A percentile compares a stretch with the other conserved stretches of the same genome.
Conservation (phyloP, 495 filamentous ascomycete species). For the Echria macrotheca region DNA sequence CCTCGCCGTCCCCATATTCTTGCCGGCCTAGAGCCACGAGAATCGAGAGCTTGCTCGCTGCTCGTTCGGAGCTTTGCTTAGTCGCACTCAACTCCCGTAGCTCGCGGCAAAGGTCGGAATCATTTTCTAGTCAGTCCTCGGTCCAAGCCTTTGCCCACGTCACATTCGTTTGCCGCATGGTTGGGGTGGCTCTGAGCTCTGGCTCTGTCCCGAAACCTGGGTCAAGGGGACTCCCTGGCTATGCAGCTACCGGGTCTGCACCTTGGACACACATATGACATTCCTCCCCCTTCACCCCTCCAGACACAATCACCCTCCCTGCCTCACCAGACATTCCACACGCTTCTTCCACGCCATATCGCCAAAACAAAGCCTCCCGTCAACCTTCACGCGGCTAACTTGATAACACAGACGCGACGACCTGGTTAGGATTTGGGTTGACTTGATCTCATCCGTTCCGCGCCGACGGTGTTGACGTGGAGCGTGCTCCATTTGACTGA, state of each 20-base stretch:
- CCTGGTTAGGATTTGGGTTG: background rate
- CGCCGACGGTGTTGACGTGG: conserved; percentile 4
- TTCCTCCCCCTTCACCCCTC: conserved; percentile 20
- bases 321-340: conserved; percentile 19
- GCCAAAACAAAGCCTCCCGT: conserved; percentile 19
- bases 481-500: background rate
- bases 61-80: no score
- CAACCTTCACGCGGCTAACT: conserved; percentile 3
- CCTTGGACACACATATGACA: conserved; percentile 16
- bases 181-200: conserved; percentile 14
- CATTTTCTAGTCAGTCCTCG: background rate
- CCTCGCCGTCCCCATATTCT: no score
- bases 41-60: no score
- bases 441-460: background rate
- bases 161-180: conserved; percentile 1
- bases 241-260: conserved; percentile 29
- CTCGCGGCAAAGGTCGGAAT: no score
- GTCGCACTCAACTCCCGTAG: no score
- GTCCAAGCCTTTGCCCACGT: background rate
- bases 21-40: no score
- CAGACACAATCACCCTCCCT: conserved; percentile 18
- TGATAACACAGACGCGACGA: conserved; percentile 9
- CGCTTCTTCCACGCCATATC: conserved; percentile 5
- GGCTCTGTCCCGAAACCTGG: conserved; percentile 23
- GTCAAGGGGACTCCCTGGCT: conserved; percentile 27